phyloP scores from a whole-genome alignment of 306 rosid species.

The Fagus crenata region DNA sequence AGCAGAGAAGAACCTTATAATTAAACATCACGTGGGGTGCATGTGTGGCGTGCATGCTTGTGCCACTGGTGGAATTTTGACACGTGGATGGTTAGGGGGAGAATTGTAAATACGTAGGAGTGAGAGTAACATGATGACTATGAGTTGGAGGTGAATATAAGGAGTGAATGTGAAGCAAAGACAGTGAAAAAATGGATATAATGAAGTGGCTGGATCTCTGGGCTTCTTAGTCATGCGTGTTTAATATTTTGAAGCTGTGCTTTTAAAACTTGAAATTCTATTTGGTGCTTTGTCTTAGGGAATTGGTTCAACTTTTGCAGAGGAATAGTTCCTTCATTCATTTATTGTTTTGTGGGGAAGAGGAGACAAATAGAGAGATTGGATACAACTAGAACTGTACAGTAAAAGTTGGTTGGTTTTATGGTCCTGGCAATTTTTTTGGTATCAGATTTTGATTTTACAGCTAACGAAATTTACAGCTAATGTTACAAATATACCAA shows the following conservation, averaged over 20 bases:
- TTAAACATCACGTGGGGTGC: neutral
- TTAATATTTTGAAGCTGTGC: neutral
- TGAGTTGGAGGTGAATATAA: neutral
- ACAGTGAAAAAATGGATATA: neutral
- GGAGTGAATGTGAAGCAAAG: slow-evolving; percentile 2
- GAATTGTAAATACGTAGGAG: neutral
- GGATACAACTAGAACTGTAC: neutral
- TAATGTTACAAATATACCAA: too few species aligned
- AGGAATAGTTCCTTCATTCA: slow-evolving; percentile 3
- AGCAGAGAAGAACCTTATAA: neutral
- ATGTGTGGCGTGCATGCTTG: neutral
- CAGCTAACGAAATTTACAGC: neutral
- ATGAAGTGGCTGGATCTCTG: slow-evolving; percentile 18
- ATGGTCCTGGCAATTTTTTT: neutral
- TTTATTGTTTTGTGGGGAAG: neutral
- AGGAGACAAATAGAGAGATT: neutral
- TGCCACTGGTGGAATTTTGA: slow-evolving; percentile 3
- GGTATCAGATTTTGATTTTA: neutral
- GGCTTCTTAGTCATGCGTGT: slow-evolving; percentile 18
- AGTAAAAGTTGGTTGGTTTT: slow-evolving; percentile 1
- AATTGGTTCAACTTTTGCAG: slow-evolving; percentile 21
- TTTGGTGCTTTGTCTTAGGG: neutral
- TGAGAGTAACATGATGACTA: slow-evolving; percentile 14
- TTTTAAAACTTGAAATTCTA: slow-evolving; percentile 4
- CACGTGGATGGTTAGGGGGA: neutral